Base-by-base conservation (phyloP, 805 yeast genomes). In the Candida caryicola region DNA sequence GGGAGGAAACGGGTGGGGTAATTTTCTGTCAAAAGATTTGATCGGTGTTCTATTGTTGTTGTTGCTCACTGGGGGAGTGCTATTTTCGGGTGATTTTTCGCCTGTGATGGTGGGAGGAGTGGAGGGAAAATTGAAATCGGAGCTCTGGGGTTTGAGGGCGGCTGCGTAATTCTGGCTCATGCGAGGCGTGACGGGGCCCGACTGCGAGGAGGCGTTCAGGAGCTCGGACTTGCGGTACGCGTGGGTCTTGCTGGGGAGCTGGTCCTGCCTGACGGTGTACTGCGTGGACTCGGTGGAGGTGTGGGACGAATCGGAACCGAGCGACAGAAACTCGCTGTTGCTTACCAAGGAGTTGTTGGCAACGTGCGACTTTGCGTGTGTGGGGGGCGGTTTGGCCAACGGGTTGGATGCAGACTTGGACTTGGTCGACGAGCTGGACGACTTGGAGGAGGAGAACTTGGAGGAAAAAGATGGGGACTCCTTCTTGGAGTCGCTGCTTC, bases 251-350 rank as follows among this genome's bases (percentile, higher is more conserved):
- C n/a, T 26, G 8, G 14, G 16, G 15, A 6, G 21, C 17, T 15
- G 17, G 17, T 16, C 30, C 15, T 13, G 9, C 10, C 29, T n/a
- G 16, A 17, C 42, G 15, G 33, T 32, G 29, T 32, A 45, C 23
- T 19, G 30, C 27, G 45, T 53, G 27, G 52, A 38, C 17, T 57
- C 62, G 31, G 44, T 34, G 16, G 66, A 59, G 3, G 67, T 56
- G 34, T 51, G 50, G 14, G 66, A 62, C 28, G 62, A 55, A 29
- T 54, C 57, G 15, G 66, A 60, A 12, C 51, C 51, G 13, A 56
- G 54, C 42, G 57, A 40, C 63, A 54, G 66, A 31, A 64, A 59
- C 19, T 65, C 71, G 45, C 69, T 61, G 45, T 66, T 60, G 25
- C 61, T 59, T 17, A 49, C 47, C 29, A 48, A 43, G 10, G 62